Base-by-base conservation (phyloP, 176 grass and related monocot genomes). In the Eremochloa ophiuroides region DNA sequence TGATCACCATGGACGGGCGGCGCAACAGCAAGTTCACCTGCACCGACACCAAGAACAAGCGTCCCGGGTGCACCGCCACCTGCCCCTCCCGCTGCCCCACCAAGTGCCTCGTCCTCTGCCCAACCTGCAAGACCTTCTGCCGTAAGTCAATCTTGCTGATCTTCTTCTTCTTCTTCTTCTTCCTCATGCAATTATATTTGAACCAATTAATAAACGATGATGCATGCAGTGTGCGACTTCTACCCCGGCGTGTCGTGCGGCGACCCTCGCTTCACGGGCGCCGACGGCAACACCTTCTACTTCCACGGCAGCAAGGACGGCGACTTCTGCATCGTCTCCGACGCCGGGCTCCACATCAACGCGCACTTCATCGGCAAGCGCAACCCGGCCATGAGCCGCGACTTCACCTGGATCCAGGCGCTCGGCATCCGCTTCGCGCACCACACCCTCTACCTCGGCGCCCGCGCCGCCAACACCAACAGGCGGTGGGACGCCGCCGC, bases 321-420 rank as follows among this genome's bases (percentile, higher is more conserved):
- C 0, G 85, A 91, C 63, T 88, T 94, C 75, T 94, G 79, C 88
- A 55, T 94, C 66, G 17, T 91, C 68, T 77, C 88, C 22, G 88
- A 94, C 69, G 6, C 62, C 25, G 27, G 5, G 31, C 82, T 84
- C 15, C 82, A 88, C 82, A 75, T 88, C 71, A 85, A 94, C 80
- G 83, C 83, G 0, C 83, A 94, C 82, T 91, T 88, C 75, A 86
- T 94, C 80, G 92, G 88, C 28, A 91, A 86, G 51, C 88, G 28
- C 47, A 86, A 91, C 85, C 18, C 75, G 0, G 25, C 61, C 14
- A 80, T 81, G 9, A 70, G 8, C 38, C 82, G 83, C 16, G 88
- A 91, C 85, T 94, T 94, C 91, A 88, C 88, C 35, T 94, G 88
- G 91, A 89, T 94, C 75, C 89, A 94, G 48, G 86, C 84, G 0